Conservation (phyloP, 208 protist genomes). For the Trichomonas gallinae region DNA sequence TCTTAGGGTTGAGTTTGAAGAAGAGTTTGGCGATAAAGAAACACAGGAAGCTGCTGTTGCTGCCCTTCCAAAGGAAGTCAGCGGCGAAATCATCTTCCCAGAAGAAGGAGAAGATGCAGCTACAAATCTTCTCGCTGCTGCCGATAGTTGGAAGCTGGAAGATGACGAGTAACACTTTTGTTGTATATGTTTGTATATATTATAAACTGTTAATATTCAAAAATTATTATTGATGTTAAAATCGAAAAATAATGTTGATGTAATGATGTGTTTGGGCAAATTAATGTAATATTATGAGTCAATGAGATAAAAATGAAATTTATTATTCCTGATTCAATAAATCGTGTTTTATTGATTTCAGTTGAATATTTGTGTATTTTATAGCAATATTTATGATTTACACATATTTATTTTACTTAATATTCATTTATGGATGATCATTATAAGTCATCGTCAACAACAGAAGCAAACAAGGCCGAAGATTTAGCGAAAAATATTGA, state of each 20-base stretch:
- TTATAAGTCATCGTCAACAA: too few relatives aligned
- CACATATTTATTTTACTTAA: too few relatives aligned
- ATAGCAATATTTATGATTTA: too few relatives aligned
- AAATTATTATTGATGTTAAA: background rate
- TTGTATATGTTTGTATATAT: background rate
- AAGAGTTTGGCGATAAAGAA: background rate
- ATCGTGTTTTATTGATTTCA: too few relatives aligned
- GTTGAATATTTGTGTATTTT: too few relatives aligned
- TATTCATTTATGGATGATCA: too few relatives aligned
- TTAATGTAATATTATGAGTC: background rate
- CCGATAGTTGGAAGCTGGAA: background rate
- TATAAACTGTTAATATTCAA: background rate
- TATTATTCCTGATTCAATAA: too few relatives aligned
- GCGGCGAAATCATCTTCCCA: background rate
- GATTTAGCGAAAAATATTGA: too few relatives aligned
- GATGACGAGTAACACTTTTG: background rate
- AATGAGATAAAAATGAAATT: too few relatives aligned
- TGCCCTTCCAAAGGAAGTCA: background rate
- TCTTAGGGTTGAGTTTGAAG: slow-evolving; percentile 1
- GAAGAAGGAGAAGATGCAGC: background rate
- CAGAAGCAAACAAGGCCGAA: too few relatives aligned
- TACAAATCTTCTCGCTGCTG: background rate
- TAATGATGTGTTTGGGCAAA: background rate
- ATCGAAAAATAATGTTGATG: background rate
- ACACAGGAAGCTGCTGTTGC: background rate